Evolutionary conservation across 352 stramenopile genomes (phyloP).

Genomic region (Globisporangium canariense): DNA sequence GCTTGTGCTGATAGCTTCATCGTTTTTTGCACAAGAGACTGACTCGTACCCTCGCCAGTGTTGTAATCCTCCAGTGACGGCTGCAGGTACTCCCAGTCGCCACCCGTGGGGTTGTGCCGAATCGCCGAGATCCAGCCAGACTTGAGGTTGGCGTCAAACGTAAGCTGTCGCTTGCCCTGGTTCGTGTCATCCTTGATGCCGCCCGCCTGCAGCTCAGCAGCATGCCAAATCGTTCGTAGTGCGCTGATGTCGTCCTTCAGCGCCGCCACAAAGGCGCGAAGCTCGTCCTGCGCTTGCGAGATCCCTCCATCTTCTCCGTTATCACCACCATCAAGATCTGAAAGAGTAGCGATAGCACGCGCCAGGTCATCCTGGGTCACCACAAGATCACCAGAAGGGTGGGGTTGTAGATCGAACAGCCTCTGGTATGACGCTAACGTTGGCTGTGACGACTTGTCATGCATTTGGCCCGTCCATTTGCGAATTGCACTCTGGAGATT

Average conservation of each 20-base stretch:
- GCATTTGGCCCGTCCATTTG: slow-evolving; percentile 25
- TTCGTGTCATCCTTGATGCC: slow-evolving; percentile 26
- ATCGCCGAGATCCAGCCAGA: slow-evolving; percentile 74
- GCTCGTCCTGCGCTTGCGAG: slow-evolving; percentile 27
- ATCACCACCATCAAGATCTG: slow-evolving; percentile 12
- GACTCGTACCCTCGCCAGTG: not conserved
- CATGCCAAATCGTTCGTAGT: slow-evolving; percentile 61
- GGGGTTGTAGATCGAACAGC: slow-evolving; percentile 46
- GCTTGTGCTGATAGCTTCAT: slow-evolving; percentile 33
- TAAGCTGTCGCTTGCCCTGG: slow-evolving; percentile 34
- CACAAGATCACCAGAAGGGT: slow-evolving; percentile 37
- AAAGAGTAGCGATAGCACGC: slow-evolving; percentile 42
- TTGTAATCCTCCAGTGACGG: slow-evolving; percentile 24
- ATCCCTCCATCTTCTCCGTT: slow-evolving; percentile 16
- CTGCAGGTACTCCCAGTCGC: slow-evolving; percentile 54
- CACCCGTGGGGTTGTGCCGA: slow-evolving; percentile 59
- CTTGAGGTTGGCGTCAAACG: slow-evolving; percentile 70
- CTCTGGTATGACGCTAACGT: slow-evolving; percentile 21
- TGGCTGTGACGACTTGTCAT: not conserved
- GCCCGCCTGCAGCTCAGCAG: slow-evolving; percentile 60
- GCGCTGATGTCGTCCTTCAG: slow-evolving; percentile 52
- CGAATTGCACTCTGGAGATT: slow-evolving; percentile 45
- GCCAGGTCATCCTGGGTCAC: slow-evolving; percentile 73
- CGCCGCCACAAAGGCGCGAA: slow-evolving; percentile 38
- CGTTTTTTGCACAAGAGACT: not conserved